These are phyloP conservation scores for Nasturtium officinale DNA, from an alignment of 345 rosid species.

Conservation along the genomic window DNA sequence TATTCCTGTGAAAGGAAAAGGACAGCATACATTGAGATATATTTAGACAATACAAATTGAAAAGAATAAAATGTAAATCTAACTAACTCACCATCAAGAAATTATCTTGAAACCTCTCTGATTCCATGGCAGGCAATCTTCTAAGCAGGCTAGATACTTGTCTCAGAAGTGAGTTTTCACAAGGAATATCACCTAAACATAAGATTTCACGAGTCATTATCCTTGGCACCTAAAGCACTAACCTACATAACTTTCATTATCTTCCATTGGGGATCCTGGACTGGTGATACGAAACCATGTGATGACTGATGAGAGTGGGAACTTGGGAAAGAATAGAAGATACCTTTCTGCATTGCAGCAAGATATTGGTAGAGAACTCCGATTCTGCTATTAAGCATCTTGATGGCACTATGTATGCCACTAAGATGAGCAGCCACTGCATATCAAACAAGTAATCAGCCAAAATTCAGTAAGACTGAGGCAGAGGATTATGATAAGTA, in stretches of 20 bases:
- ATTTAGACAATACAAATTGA: not conserved
- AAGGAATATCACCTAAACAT: conserved; percentile 82
- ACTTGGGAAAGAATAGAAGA: not conserved
- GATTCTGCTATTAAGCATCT: conserved; percentile 95
- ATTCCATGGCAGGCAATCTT: conserved; percentile 93
- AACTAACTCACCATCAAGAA: conserved; percentile 80
- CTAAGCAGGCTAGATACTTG: conserved; percentile 91
- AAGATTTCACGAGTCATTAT: conserved; percentile 25
- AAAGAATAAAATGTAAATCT: not conserved
- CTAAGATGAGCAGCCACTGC: conserved; percentile 99
- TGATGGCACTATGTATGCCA: conserved; percentile 95
- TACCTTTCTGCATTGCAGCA: conserved; percentile 90
- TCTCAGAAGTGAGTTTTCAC: conserved; percentile 88
- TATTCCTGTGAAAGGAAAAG: conserved; percentile 63
- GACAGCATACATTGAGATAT: not conserved
- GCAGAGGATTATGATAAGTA: not conserved
- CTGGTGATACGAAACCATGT: not conserved
- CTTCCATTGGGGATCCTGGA: conserved; percentile 8
- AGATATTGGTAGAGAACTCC: conserved; percentile 93
- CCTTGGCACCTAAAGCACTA: conserved; percentile 15
- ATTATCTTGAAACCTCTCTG: conserved; percentile 90
- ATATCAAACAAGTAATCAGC: conserved; percentile 10
- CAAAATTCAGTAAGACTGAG: not conserved
- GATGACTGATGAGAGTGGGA: not conserved
- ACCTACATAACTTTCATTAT: not conserved